Evolutionary conservation across 2,329 filamentous ascomycete genomes (phyloP).

Genomic region (Apiospora phragmitis): DNA sequence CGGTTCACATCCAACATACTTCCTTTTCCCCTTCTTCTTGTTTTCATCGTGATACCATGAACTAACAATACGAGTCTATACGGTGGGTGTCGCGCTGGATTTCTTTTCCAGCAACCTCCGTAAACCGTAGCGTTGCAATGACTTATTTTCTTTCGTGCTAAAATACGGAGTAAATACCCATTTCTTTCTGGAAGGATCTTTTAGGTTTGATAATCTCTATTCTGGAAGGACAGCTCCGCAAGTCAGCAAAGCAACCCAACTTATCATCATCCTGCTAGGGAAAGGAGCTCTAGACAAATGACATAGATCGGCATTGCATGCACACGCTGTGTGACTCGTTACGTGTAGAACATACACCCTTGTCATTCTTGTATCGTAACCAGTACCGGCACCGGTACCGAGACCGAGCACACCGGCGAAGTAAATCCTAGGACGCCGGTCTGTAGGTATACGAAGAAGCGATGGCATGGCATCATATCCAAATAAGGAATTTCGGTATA

Average conservation of each 20-base stretch:
- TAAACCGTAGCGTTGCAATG: not conserved
- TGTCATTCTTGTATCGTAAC: not conserved
- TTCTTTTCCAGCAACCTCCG: not conserved
- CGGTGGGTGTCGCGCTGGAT: not conserved
- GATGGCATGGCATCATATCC: not conserved
- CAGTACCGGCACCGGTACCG: not conserved
- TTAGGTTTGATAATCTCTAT: not conserved
- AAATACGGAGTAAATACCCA: not conserved
- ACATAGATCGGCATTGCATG: not conserved
- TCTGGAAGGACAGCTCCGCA: not conserved
- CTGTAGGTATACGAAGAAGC: not conserved
- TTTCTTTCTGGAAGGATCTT: not conserved
- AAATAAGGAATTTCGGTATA: not conserved
- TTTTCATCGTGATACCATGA: not conserved
- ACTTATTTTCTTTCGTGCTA: not conserved
- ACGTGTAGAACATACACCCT: not conserved
- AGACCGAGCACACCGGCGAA: not conserved
- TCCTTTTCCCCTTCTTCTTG: not conserved
- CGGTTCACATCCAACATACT: not conserved
- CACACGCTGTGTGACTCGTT: not conserved
- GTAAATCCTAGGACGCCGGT: not conserved
- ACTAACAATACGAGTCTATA: not conserved
- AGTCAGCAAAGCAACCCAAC: not conserved
- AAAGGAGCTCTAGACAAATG: not conserved
- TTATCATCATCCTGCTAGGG: not conserved